Conservation (phyloP, 352 stramenopile genomes). For the Globisporangium camurandrum region DNA sequence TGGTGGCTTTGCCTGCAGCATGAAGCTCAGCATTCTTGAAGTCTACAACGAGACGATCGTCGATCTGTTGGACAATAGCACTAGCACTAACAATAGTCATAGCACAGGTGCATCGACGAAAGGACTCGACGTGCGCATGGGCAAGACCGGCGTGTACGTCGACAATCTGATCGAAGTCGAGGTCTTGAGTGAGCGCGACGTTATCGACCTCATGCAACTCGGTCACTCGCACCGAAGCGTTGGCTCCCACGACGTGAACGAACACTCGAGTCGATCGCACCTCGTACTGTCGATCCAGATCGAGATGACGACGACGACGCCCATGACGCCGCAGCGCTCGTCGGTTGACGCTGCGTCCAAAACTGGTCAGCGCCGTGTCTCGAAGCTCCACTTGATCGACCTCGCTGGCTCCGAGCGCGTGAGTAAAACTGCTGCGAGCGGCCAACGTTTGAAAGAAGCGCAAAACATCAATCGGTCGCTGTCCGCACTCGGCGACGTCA, state of each 20-base stretch:
- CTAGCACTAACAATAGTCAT: constrained; percentile 1
- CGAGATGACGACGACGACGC: no score
- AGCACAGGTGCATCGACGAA: constrained; percentile 18
- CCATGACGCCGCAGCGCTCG: no score
- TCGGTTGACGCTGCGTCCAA: no score
- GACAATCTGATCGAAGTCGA: constrained; percentile 88
- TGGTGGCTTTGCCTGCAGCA: constrained; percentile 57
- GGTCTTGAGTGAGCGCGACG: constrained; percentile 69
- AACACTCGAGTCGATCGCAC: constrained; percentile 89
- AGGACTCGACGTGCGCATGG: constrained; percentile 55
- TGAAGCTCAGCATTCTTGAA: constrained; percentile 82
- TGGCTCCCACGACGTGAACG: constrained; percentile 89
- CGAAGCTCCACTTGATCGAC: constrained; percentile 87
- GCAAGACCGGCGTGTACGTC: constrained; percentile 68
- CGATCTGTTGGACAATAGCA: constrained; percentile 53
- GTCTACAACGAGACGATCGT: constrained; percentile 83
- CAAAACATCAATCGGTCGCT: constrained; percentile 96
- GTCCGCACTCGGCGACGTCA: constrained; percentile 92
- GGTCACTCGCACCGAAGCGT: constrained; percentile 85
- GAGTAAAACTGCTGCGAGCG: constrained; percentile 87
- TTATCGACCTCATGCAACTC: constrained; percentile 72
- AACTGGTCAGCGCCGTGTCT: constrained; percentile 26
- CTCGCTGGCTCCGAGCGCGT: constrained; percentile 84
- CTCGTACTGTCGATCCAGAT: constrained; percentile 87
- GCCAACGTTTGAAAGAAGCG: constrained; percentile 92